Conservation (phyloP, 768 basidiomycete species). For the Ephemerocybe angulata region DNA sequence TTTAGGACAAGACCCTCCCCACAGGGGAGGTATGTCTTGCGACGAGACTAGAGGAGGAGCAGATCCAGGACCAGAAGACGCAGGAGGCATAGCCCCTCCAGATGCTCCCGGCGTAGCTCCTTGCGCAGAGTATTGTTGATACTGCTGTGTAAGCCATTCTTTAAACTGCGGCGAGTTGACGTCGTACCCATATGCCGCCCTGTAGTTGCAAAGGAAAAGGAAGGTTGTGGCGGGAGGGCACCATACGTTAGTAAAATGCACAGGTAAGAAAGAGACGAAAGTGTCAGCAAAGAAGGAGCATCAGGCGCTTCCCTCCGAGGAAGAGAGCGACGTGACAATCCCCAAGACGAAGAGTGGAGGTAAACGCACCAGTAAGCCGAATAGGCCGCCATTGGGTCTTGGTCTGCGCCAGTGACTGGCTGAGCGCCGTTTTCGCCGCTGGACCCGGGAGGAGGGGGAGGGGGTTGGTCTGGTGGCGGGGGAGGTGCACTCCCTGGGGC, state of each 20-base stretch:
- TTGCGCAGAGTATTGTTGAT: slow-evolving; percentile 60
- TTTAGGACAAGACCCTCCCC: too few species aligned
- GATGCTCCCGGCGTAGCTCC: slow-evolving; percentile 6
- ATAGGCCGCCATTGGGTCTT: slow-evolving; percentile 47
- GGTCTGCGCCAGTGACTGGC: slow-evolving; percentile 39
- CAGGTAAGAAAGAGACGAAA: not conserved
- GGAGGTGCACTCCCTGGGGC: slow-evolving; percentile 46
- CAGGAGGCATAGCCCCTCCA: not conserved
- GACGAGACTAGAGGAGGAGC: too few species aligned
- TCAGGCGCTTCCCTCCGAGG: too few species aligned
- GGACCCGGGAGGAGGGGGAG: slow-evolving; percentile 33
- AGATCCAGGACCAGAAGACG: not conserved
- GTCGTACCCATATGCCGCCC: slow-evolving; percentile 86
- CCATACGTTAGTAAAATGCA: not conserved
- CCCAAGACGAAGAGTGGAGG: too few species aligned
- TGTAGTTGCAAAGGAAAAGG: slow-evolving; percentile 28
- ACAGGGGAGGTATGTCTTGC: too few species aligned
- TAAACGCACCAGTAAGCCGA: slow-evolving; percentile 54
- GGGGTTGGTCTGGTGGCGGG: slow-evolving; percentile 43
- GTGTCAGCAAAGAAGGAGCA: too few species aligned
- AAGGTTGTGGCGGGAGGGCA: too few species aligned
- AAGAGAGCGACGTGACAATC: not conserved
- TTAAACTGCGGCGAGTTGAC: slow-evolving; percentile 81
- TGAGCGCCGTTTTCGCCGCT: slow-evolving; percentile 45
- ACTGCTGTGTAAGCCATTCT: slow-evolving; percentile 73